Conservation (phyloP, 345 rosid species). For the Pseudoturritis turrita region DNA sequence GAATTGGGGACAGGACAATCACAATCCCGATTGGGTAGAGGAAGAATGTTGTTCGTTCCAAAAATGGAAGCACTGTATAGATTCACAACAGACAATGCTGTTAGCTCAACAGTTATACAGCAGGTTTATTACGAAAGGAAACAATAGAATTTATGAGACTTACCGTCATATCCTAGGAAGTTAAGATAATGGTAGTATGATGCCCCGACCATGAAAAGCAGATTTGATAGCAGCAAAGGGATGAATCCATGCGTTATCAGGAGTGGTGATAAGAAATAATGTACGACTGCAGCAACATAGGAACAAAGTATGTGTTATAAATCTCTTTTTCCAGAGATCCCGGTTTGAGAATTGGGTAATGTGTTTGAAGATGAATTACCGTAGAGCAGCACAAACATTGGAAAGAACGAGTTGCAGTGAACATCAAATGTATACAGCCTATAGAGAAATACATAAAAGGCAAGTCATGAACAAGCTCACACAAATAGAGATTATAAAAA, state of each 20-base stretch:
- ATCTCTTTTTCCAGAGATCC: background rate
- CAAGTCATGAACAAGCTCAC: background rate
- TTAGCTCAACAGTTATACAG: background rate
- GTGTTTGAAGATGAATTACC: slow-evolving; percentile 45
- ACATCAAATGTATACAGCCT: slow-evolving; percentile 99
- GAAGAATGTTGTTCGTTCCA: slow-evolving; percentile 96
- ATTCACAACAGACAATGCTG: background rate
- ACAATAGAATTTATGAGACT: slow-evolving; percentile 18
- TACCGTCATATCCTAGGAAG: slow-evolving; percentile 97
- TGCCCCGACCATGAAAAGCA: slow-evolving; percentile 90
- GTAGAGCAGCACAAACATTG: slow-evolving; percentile 86
- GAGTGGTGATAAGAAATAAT: slow-evolving; percentile 88
- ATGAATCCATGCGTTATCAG: slow-evolving; percentile 88
- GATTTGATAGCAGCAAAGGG: slow-evolving; percentile 74
- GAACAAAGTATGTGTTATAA: slow-evolving; percentile 5
- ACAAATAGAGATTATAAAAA: background rate
- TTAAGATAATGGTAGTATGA: slow-evolving; percentile 97
- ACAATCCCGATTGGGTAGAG: slow-evolving; percentile 85
- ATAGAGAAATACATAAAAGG: slow-evolving; percentile 19
- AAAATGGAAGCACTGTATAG: slow-evolving; percentile 79
- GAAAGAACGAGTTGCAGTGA: slow-evolving; percentile 99
- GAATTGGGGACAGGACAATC: slow-evolving; percentile 74
- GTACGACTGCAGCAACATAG: slow-evolving; percentile 69
- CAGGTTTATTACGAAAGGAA: background rate
- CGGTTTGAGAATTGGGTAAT: background rate